Evolutionary conservation across 371 early-diverging fungal species (phyloP).

Genomic region (Gilbertella persicaria): DNA sequence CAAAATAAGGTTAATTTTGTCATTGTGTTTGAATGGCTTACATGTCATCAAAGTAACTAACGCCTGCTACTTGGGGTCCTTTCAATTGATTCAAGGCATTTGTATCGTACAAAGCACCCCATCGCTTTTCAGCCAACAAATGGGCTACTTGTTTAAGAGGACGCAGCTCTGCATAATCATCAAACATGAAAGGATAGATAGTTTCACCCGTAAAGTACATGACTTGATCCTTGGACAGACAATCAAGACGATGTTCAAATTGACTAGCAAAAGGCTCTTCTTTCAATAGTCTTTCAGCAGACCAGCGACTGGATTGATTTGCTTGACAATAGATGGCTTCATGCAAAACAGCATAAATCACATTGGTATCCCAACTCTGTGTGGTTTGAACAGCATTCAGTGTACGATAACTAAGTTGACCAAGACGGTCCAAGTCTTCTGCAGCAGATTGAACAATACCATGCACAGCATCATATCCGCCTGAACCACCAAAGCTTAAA

Average conservation of each 20-base stretch:
- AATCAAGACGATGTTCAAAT: slow-evolving; percentile 55
- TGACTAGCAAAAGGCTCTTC: slow-evolving; percentile 46
- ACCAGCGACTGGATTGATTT: slow-evolving; percentile 62
- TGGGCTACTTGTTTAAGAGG: slow-evolving; percentile 64
- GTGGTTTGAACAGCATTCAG: slow-evolving; percentile 42
- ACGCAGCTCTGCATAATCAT: slow-evolving; percentile 67
- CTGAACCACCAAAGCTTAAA: slow-evolving; percentile 62
- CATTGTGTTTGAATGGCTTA: slow-evolving; percentile 35
- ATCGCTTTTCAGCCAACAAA: slow-evolving; percentile 58
- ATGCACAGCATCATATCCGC: slow-evolving; percentile 71
- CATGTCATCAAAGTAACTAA: slow-evolving; percentile 78
- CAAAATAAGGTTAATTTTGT: background rate
- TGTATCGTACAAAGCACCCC: slow-evolving; percentile 65
- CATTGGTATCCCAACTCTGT: slow-evolving; percentile 63
- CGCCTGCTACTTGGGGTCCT: slow-evolving; percentile 65
- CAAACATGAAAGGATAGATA: slow-evolving; percentile 78
- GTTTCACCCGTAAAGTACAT: slow-evolving; percentile 64
- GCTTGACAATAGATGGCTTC: slow-evolving; percentile 74
- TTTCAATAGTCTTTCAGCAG: slow-evolving; percentile 60
- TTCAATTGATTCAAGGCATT: slow-evolving; percentile 47
- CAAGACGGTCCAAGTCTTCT: slow-evolving; percentile 51
- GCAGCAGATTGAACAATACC: slow-evolving; percentile 53
- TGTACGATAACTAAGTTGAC: slow-evolving; percentile 52
- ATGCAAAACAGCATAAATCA: slow-evolving; percentile 71
- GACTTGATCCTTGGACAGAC: slow-evolving; percentile 33